Evolutionary conservation across 2,329 filamentous ascomycete species (phyloP), one percentile per base, ranked within the genome.

Genomic region (Epicoccum sorghinum): DNA sequence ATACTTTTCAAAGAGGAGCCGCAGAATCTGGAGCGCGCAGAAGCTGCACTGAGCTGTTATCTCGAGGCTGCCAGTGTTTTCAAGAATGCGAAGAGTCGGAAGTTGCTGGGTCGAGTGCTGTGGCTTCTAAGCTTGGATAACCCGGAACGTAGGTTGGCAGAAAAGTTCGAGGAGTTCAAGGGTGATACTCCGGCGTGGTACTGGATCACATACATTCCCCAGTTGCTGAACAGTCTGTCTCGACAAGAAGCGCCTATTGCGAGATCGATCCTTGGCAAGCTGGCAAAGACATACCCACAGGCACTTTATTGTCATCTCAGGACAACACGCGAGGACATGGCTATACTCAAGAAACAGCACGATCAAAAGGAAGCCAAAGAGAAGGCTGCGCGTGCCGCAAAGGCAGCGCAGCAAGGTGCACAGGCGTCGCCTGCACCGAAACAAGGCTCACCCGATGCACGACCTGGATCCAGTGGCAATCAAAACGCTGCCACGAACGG

Each of bases 201-300:
- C 78, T 99, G 95, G 95, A 97, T 98, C 64, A 98, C 93, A 0
- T 99, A 96, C 73, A 98, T 99, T 60, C 95, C 95, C 14, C 95
- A 99, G 75, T 83, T 99, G 37, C 85, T 99, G 29, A 93, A 91
- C 38, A 95, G 93, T 47, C 82, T 99, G 45, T 91, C 90, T 2
- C 89, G 97, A 69, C 93, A 93, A 65, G 96, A 99, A 75, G 93
- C 92, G 10, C 86, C 87, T 4, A 89, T 96, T 42, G 90, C 93
- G 39, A 89, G 95, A 71, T 85, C 86, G 45, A 91, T 99, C 44
- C 83, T 99, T 14, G 84, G 91, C 23, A 96, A 95, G 80, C 91
- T 99, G 69, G 95, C 95, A 47, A 97, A 97, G 79, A 87, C 90
- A 0, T 99, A 96, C 71, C 95, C 95, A 2, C 95, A 99, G 71